Conservation (phyloP, 495 filamentous ascomycete genomes). For the Jackrogersella multiformis region DNA sequence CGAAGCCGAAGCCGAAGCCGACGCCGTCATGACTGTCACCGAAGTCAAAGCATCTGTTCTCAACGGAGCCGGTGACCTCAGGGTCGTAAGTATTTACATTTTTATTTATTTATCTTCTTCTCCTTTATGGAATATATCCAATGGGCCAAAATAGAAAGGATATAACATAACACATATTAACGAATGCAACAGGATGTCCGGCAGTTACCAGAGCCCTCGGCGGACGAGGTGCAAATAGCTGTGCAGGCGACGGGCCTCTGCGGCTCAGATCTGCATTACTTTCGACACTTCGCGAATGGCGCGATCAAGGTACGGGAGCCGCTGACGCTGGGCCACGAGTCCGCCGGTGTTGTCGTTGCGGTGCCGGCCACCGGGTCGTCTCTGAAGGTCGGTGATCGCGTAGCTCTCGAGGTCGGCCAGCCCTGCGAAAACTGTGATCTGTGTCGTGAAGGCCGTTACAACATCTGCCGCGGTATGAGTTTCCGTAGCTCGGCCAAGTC, state of each 20-base stretch:
- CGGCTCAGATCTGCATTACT: conserved; percentile 77
- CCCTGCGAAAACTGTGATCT: conserved; percentile 76
- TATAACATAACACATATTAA: conserved; percentile 6
- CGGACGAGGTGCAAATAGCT: conserved; percentile 66
- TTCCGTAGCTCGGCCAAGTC: conserved; percentile 83
- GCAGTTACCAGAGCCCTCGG: conserved; percentile 49
- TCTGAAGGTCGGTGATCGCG: conserved; percentile 70
- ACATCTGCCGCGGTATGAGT: conserved; percentile 81
- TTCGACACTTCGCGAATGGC: conserved; percentile 71
- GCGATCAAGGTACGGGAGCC: conserved; percentile 71
- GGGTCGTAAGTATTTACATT: conserved; percentile 64
- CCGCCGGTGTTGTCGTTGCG: conserved; percentile 64
- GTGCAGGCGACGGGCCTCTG: conserved; percentile 70
- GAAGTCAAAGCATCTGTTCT: conserved; percentile 71
- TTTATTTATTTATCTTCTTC: too few species aligned
- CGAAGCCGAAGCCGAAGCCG: too few species aligned
- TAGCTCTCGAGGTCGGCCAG: conserved; percentile 85
- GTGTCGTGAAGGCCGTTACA: conserved; percentile 77
- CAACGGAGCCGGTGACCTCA: conserved; percentile 73
- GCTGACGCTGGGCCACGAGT: conserved; percentile 70
- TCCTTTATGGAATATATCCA: neutral
- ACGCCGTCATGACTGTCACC: conserved; percentile 32
- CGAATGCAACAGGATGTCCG: conserved; percentile 57
- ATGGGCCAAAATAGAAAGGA: neutral
- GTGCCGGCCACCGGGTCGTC: conserved; percentile 54